A percentile compares a stretch with the other conserved stretches of the same genome.
Evolutionary conservation across 2,329 filamentous ascomycete genomes (phyloP).

Genomic region (Domatiomyces catenatus): DNA sequence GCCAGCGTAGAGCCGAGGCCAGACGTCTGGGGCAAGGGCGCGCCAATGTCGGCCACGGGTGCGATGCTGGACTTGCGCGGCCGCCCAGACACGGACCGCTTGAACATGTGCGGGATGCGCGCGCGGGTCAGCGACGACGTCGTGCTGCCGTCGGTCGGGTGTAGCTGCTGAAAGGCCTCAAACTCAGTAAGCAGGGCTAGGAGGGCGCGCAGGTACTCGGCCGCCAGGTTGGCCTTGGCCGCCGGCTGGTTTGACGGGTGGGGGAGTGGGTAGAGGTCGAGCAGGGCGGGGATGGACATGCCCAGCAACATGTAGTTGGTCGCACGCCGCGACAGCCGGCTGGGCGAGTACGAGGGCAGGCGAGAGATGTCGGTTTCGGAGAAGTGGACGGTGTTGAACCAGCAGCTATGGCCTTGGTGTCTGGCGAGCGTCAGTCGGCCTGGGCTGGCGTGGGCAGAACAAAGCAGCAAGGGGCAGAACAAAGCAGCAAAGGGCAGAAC

Average conservation of each 20-base stretch:
- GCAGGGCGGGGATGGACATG: conserved; percentile 72
- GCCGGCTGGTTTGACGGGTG: conserved; percentile 7
- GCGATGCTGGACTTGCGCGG: conserved; percentile 27
- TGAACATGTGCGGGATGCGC: conserved; percentile 71
- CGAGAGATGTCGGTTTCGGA: conserved; percentile 63
- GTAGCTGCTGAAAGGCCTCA: conserved; percentile 79
- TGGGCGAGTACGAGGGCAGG: conserved; percentile 71
- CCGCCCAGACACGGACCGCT: conserved; percentile 46
- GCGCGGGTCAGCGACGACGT: conserved; percentile 59
- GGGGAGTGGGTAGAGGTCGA: conserved; percentile 46
- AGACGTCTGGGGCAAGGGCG: conserved; percentile 29
- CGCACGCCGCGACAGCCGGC: conserved; percentile 74
- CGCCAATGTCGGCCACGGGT: conserved; percentile 44
- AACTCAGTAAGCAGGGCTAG: conserved; percentile 80
- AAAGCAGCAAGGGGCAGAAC: too few species aligned
- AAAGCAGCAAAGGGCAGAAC: too few species aligned
- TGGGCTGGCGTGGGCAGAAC: background rate
- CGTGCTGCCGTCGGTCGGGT: conserved; percentile 58
- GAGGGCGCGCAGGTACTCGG: conserved; percentile 75
- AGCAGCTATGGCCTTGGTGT: conserved; percentile 87
- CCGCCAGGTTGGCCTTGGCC: conserved; percentile 53
- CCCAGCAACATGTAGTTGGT: conserved; percentile 89
- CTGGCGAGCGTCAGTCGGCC: conserved; percentile 31
- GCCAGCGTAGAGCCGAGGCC: conserved; percentile 6
- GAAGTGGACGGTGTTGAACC: conserved; percentile 96